phyloP scores from a whole-genome alignment of 768 basidiomycete species.

The Asterophora parasitica region DNA sequence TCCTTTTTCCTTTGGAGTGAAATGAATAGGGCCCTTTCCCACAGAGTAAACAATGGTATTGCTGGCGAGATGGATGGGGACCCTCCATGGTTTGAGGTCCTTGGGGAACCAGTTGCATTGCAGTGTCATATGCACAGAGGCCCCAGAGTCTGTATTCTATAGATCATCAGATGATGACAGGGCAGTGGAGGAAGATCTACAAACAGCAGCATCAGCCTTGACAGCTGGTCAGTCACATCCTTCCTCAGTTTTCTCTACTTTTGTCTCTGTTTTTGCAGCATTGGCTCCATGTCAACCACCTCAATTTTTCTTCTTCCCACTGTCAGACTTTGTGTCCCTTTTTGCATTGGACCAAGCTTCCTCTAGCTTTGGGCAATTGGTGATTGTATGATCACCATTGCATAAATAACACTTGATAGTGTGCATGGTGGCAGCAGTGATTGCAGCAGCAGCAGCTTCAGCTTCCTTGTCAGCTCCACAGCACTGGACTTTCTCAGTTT shows the following conservation, averaged over 20 bases:
- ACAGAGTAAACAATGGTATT: conserved; percentile 1
- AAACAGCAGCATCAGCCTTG: conserved; percentile 5
- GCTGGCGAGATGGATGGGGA: not conserved
- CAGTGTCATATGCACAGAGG: conserved; percentile 6
- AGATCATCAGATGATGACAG: not conserved
- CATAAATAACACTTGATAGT: conserved; percentile 2
- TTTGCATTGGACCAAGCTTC: not conserved
- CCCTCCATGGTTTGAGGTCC: conserved; percentile 3
- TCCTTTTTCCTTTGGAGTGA: not conserved
- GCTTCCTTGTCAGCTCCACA: conserved; percentile 1
- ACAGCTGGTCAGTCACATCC: conserved; percentile 7
- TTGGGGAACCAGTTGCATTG: not conserved
- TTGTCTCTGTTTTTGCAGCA: not conserved
- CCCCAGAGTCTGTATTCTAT: conserved; percentile 7
- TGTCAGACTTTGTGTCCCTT: not conserved
- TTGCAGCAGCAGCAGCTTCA: not conserved
- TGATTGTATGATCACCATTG: not conserved
- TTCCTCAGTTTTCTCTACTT: not conserved
- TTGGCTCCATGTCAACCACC: not conserved
- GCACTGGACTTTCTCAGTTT: not conserved
- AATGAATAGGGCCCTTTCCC: not conserved
- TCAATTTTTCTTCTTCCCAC: not conserved
- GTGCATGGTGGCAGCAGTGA: not conserved
- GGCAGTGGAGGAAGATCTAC: not conserved
- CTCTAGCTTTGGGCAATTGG: not conserved